A percentile compares a stretch with the other conserved stretches of the same genome.
Conservation (phyloP, 805 yeast genomes). For the Diddensiella transvaalensis region DNA sequence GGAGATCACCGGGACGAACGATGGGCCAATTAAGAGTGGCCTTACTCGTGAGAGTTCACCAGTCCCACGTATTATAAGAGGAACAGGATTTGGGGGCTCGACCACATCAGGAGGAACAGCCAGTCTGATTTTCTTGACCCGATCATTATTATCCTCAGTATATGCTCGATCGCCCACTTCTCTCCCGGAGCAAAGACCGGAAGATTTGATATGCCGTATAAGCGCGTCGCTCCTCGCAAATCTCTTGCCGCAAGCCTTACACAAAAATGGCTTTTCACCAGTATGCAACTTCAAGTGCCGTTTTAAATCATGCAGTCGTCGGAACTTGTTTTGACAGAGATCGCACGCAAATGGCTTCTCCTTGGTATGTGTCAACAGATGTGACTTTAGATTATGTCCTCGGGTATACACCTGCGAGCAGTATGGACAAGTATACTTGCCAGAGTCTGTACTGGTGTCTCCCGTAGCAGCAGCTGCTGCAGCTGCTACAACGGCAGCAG, state of each 20-base stretch:
- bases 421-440: conserved; percentile 48
- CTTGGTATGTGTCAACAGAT: conserved; percentile 62
- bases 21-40: neutral
- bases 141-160: neutral
- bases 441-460: conserved; percentile 23
- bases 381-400: conserved; percentile 71
- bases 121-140: neutral
- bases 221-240: conserved; percentile 79
- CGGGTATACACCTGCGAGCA: conserved; percentile 67
- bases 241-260: conserved; percentile 56
- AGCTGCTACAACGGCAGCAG: neutral
- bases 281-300: conserved; percentile 74
- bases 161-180: neutral
- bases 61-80: neutral
- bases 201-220: conserved; percentile 57
- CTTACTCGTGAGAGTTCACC: neutral
- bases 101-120: neutral
- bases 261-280: conserved; percentile 66
- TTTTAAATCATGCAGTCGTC: conserved; percentile 72
- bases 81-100: neutral
- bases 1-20: neutral
- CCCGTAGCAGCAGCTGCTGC: conserved; percentile 2
- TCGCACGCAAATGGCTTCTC: conserved; percentile 62
- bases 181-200: conserved; percentile 32
- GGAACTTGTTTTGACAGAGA: conserved; percentile 57